These are phyloP conservation scores for Rhododendron griersonianum DNA, from an alignment of 148 eudicot species.

Conservation along the genomic window DNA sequence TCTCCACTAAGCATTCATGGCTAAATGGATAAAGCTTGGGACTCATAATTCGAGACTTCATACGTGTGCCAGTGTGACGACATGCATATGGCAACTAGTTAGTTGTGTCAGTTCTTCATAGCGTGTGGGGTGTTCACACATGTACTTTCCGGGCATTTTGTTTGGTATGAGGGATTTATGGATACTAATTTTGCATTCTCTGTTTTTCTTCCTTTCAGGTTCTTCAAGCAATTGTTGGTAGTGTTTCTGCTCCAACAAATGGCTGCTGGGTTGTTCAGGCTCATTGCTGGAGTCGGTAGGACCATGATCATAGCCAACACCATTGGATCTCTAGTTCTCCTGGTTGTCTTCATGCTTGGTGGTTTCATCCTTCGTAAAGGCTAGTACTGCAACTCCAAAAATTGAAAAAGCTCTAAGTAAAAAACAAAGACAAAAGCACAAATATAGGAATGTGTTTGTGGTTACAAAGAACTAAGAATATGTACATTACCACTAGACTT, in stretches of 20 bases:
- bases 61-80: not conserved
- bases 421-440: not conserved
- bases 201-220: constrained; percentile 32
- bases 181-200: not conserved
- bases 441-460: not conserved
- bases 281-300: constrained; percentile 71
- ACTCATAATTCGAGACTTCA: too few relatives aligned
- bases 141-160: not conserved
- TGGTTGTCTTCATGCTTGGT: constrained; percentile 81
- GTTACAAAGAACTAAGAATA: not conserved
- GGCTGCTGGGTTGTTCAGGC: constrained; percentile 89
- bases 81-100: not conserved
- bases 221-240: constrained; percentile 76
- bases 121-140: not conserved
- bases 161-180: not conserved
- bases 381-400: constrained; percentile 16
- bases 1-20: too few relatives aligned
- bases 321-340: constrained; percentile 70
- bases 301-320: constrained; percentile 95
- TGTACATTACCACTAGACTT: not conserved
- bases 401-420: not conserved
- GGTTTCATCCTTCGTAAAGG: constrained; percentile 95
- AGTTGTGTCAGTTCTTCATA: not conserved
- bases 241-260: constrained; percentile 85
- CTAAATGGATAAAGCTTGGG: too few relatives aligned